These are phyloP conservation scores for Ascocoryne sarcoides DNA, from an alignment of 2,329 filamentous ascomycete genomes.

Conservation along the genomic window DNA sequence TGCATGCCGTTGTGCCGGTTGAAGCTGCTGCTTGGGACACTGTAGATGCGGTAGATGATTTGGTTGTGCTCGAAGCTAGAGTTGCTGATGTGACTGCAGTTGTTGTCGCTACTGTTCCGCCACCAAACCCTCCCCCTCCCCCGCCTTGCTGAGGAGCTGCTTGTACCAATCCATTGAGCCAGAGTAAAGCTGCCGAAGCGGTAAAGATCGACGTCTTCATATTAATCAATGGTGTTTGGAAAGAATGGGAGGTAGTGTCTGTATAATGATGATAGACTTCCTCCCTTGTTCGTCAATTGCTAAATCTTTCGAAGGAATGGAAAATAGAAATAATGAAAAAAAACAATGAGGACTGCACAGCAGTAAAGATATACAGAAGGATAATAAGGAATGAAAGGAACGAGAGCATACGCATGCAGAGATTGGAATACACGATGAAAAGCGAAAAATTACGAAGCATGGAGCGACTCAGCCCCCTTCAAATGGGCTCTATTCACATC, in stretches of 20 bases:
- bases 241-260: not conserved
- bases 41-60: constrained; percentile 5
- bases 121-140: not conserved
- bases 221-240: constrained; percentile 9
- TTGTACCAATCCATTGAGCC: constrained; percentile 13
- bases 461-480: not conserved
- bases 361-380: constrained; percentile 2
- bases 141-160: constrained; percentile 17
- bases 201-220: constrained; percentile 13
- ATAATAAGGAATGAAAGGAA: not conserved
- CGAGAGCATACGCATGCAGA: not conserved
- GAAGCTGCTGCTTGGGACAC: constrained; percentile 15
- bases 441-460: not conserved
- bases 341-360: not conserved
- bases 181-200: constrained; percentile 19
- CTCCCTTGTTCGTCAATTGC: not conserved
- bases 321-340: constrained; percentile 1
- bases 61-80: constrained; percentile 5
- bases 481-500: not conserved
- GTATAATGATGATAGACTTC: not conserved
- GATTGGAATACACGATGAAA: not conserved
- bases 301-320: not conserved
- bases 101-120: constrained; percentile 2
- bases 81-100: constrained; percentile 5
- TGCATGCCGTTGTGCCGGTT: constrained; percentile 43